Evolutionary conservation across 805 yeast species (phyloP), one percentile per base, ranked within the genome.

Genomic region (Cephaloascus fragrans): DNA sequence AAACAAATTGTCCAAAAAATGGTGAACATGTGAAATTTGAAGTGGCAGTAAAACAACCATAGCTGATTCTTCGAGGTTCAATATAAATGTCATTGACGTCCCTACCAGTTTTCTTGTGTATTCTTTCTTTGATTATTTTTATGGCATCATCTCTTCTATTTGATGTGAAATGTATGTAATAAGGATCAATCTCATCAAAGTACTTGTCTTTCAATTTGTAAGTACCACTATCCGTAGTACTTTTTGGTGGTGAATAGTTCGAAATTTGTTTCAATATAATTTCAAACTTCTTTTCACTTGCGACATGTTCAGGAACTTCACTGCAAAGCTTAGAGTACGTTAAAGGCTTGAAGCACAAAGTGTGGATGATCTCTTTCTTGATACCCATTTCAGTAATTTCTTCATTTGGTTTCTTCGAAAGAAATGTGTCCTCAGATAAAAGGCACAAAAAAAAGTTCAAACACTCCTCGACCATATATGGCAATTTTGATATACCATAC

Each of bases 101-200:
- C 3, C 63, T 52, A 0, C 64, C 56, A 1, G 59, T 57, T 19
- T 59, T 51, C 40, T 66, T 61, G 8, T 73, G 67, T 32, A 71
- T 55, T 19, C 71, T 53, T 26, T 71, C 73, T 47, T 80, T 78
- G 23, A 84, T 59, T 3, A 77, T 59, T 35, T 69, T 71, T 40
- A 83, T 81, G 4, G 95, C 90, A 43, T 87, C 96, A 40, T 87
- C 96, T 39, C 90, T 73, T 39, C 77, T 79, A 47, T 87, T 87
- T 0, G 90, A 62, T 0, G 83, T 66, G 48, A 82, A 83, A 48
- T 87, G 88, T 42, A 84, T 69, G 52, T 81, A 90, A 51, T 76
- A 89, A 0, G 97, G 95, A 42, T 69, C 65, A 4, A 66, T 47
- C 29, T 56, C 50, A 14, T 53, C 56, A 32, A 54, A 49, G 37